These are phyloP conservation scores for Dactylonectria macrodidyma DNA, from an alignment of 2,329 filamentous ascomycete genomes.

Conservation along the genomic window DNA sequence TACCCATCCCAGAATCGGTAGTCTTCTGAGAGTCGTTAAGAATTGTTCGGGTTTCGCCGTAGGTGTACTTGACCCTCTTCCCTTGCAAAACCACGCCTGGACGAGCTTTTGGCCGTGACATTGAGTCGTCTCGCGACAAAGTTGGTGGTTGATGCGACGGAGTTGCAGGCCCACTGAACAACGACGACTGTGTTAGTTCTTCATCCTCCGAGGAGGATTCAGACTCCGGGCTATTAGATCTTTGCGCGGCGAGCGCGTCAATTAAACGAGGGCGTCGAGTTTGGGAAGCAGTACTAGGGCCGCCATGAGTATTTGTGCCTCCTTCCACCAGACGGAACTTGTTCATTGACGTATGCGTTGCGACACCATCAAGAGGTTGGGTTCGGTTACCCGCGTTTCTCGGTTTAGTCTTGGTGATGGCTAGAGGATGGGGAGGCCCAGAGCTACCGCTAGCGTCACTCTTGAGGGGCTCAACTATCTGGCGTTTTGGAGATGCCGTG, in stretches of 20 bases:
- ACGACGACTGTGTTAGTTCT: slow-evolving; percentile 25
- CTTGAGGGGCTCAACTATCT: slow-evolving; percentile 16
- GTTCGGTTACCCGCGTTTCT: slow-evolving; percentile 21
- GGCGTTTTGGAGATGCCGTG: slow-evolving; percentile 32
- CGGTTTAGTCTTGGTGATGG: slow-evolving; percentile 27
- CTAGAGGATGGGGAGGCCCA: slow-evolving; percentile 8
- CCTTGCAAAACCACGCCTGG: slow-evolving; percentile 47
- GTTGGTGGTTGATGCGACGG: slow-evolving; percentile 40
- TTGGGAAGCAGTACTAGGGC: slow-evolving; percentile 29
- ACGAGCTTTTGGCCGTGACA: slow-evolving; percentile 45
- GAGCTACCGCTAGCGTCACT: slow-evolving; percentile 13
- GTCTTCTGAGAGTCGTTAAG: slow-evolving; percentile 47
- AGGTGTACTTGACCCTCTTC: slow-evolving; percentile 54
- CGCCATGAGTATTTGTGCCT: slow-evolving; percentile 16
- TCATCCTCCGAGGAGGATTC: slow-evolving; percentile 43
- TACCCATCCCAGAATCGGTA: slow-evolving; percentile 40
- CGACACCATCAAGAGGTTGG: slow-evolving; percentile 26
- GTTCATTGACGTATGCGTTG: slow-evolving; percentile 21
- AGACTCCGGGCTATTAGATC: slow-evolving; percentile 52
- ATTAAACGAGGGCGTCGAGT: slow-evolving; percentile 56
- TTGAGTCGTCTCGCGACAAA: slow-evolving; percentile 38
- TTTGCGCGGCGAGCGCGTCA: slow-evolving; percentile 59
- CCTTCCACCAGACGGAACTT: slow-evolving; percentile 20
- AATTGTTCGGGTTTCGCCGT: slow-evolving; percentile 53
- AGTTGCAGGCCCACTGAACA: slow-evolving; percentile 36